phyloP scores from a whole-genome alignment of 2,329 filamentous ascomycete species.

The Colletotrichum scovillei region DNA sequence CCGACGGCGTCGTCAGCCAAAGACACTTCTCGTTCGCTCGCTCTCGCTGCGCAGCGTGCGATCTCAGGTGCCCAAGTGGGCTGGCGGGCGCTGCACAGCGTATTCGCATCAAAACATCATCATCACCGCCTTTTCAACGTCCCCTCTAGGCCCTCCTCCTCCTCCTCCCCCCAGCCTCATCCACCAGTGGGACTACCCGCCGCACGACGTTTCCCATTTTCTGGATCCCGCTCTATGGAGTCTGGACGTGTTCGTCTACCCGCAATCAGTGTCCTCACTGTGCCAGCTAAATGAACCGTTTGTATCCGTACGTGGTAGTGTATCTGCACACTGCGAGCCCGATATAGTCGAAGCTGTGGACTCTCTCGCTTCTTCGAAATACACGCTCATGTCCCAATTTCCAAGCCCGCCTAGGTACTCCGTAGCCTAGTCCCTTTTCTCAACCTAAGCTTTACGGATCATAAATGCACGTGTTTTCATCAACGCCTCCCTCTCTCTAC shows the following conservation, averaged over 20 bases:
- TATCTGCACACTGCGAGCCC: not conserved
- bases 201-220: not conserved
- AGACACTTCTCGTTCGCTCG: not conserved
- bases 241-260: not conserved
- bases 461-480: not conserved
- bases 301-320: not conserved
- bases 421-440: not conserved
- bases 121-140: conserved; percentile 31
- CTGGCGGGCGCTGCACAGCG: not conserved
- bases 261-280: not conserved
- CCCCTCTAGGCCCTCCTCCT: not conserved
- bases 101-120: not conserved
- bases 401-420: not conserved
- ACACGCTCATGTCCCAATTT: not conserved
- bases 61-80: not conserved
- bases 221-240: not conserved
- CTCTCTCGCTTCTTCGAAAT: not conserved
- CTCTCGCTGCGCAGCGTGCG: not conserved
- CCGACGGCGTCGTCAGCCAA: conserved; percentile 4
- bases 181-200: conserved; percentile 9
- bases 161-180: not conserved
- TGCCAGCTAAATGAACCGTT: not conserved
- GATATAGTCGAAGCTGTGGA: not conserved
- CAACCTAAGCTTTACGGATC: not conserved
- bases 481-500: not conserved